phyloP scores from a whole-genome alignment of 2,329 filamentous ascomycete genomes.

The Neonectria neomacrospora region DNA sequence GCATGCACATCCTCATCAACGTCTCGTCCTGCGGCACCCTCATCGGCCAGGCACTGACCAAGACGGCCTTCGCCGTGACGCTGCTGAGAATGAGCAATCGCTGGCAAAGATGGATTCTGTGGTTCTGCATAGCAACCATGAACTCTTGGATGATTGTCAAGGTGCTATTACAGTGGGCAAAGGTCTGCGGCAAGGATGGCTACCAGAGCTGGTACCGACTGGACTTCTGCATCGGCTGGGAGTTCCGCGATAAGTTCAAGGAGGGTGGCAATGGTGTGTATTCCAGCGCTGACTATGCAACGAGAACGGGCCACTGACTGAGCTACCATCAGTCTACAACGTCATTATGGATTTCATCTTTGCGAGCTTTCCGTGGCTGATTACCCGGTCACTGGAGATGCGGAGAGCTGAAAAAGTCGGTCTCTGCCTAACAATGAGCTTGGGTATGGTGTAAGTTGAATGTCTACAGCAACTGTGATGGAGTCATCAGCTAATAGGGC shows the following conservation, averaged over 20 bases:
- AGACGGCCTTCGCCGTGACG: conserved; percentile 53
- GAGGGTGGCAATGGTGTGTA: conserved; percentile 62
- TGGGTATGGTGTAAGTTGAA: conserved; percentile 56
- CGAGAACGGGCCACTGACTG: conserved; percentile 3
- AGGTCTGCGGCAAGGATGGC: conserved; percentile 53
- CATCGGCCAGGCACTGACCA: conserved; percentile 51
- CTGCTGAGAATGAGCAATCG: conserved; percentile 56
- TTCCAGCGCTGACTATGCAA: too few relatives aligned
- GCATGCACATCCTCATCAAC: conserved; percentile 64
- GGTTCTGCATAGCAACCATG: conserved; percentile 62
- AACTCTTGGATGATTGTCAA: conserved; percentile 60
- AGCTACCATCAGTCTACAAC: conserved; percentile 56
- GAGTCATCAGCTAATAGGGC: neutral
- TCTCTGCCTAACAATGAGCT: conserved; percentile 61
- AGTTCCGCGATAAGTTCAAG: conserved; percentile 57
- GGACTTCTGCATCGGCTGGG: conserved; percentile 55
- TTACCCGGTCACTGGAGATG: conserved; percentile 61
- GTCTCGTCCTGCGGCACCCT: conserved; percentile 52
- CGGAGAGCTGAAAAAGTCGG: conserved; percentile 60
- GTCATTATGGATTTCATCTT: conserved; percentile 65
- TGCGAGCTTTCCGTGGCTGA: conserved; percentile 61
- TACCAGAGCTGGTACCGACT: conserved; percentile 61
- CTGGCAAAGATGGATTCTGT: conserved; percentile 56
- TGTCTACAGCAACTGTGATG: accelerated
- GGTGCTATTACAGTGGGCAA: conserved; percentile 61